Evolutionary conservation across 2,329 filamentous ascomycete genomes (phyloP).

Genomic region (Didymosphaeria variabile): DNA sequence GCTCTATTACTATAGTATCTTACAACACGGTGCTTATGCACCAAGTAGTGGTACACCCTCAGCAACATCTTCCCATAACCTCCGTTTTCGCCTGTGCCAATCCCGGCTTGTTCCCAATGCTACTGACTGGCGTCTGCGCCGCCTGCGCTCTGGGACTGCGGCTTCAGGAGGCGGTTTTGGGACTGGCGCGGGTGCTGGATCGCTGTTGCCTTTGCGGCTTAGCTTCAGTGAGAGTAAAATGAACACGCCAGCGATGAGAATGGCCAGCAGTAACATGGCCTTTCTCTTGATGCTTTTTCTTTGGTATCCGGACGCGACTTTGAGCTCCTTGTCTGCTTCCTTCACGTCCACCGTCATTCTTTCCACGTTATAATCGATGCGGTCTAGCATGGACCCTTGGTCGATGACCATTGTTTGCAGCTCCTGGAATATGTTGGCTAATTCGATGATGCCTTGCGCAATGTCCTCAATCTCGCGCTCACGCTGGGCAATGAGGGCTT

Average conservation of each 20-base stretch:
- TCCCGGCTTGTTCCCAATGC: constrained; percentile 32
- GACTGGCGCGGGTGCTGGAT: constrained; percentile 28
- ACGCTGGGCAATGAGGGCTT: constrained; percentile 85
- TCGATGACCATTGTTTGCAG: constrained; percentile 85
- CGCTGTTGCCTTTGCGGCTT: constrained; percentile 60
- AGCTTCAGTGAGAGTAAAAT: constrained; percentile 83
- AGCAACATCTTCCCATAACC: constrained; percentile 36
- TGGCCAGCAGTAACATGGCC: constrained; percentile 85
- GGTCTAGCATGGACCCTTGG: constrained; percentile 61
- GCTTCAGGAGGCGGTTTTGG: constrained; percentile 33
- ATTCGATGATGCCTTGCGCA: constrained; percentile 95
- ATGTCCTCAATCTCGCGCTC: constrained; percentile 98
- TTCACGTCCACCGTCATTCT: constrained; percentile 94
- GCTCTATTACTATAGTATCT: constrained; percentile 27
- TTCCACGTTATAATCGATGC: constrained; percentile 87
- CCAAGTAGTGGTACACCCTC: constrained; percentile 24
- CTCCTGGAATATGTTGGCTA: constrained; percentile 96
- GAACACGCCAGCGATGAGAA: constrained; percentile 86
- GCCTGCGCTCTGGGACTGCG: constrained; percentile 8
- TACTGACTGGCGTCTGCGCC: constrained; percentile 27
- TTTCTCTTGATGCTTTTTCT: constrained; percentile 88
- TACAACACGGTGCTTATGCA: constrained; percentile 17
- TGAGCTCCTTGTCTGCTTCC: constrained; percentile 89
- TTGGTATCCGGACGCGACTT: constrained; percentile 88
- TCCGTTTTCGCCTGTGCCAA: constrained; percentile 48